Evolutionary conservation across 139 green algal species (phyloP), one percentile per base, ranked within the genome.

Genomic region (Closterium sp.): DNA sequence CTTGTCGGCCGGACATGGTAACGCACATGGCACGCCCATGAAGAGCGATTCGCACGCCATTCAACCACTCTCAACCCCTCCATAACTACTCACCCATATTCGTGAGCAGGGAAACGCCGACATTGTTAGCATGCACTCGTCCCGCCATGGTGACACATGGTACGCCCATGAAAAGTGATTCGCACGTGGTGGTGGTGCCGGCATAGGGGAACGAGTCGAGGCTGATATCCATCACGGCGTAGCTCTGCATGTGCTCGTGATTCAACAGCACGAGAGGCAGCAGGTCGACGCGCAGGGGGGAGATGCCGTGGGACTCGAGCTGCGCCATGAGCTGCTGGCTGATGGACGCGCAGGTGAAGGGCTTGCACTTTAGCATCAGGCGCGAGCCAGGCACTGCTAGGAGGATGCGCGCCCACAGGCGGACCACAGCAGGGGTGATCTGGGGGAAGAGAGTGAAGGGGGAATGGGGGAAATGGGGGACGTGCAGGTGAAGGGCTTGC

Each of bases 201-300:
- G 98, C 97, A 86, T 99, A 99, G 2, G 98, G 98, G 88, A 97
- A 99, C 3, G 98, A 97, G 95, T 99, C 98, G 45, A 99, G 93
- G 86, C 95, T 96, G 91, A 99, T 97, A 93, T 99, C 98, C 96
- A 99, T 97, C 0, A 97, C 50, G 2, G 91, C 86, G 94, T 99
- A 99, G 4, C 94, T 95, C 22, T 95, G 87, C 86, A 99, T 94
- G 94, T 99, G 98, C 86, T 98, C 97, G 2, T 92, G 42, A 84
- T 96, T 99, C 85, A 92, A 95, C 0, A 95, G 86, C 9, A 95
- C 94, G 73, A 99, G 94, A 0, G 98, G 97, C 90, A 99, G 92
- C 62, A 99, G 92, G 94, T 99, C 98, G 86, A 99, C 96, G 1
- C 96, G 93, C 94, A 94, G 96, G 0, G 95, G 2, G 38, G 96